Conservation (phyloP, 1,139 yeast genomes). For the Geotrichum cucujoidarum region DNA sequence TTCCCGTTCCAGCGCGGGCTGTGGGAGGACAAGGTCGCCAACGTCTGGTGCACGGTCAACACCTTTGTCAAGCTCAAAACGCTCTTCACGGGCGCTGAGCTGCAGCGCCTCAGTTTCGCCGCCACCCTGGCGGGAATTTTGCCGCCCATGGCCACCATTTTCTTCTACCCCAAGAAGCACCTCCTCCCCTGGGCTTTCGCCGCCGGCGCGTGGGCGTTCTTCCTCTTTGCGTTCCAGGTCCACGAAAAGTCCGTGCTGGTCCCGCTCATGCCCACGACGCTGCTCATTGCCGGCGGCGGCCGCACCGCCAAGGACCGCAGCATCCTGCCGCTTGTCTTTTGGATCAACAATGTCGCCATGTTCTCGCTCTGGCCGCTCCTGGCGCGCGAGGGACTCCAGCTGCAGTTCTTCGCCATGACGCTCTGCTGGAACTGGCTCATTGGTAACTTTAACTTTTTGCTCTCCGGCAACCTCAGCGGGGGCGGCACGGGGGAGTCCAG, state of each 20-base stretch:
- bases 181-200: conserved; percentile 69
- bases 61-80: conserved; percentile 64
- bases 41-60: conserved; percentile 92
- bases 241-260: conserved; percentile 88
- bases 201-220: conserved; percentile 83
- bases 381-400: conserved; percentile 61
- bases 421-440: conserved; percentile 79
- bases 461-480: background rate
- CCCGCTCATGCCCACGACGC: conserved; percentile 79
- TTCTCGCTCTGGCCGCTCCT: conserved; percentile 88
- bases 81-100: conserved; percentile 50
- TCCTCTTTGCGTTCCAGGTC: conserved; percentile 86
- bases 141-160: conserved; percentile 60
- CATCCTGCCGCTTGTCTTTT: conserved; percentile 49
- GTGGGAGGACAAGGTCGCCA: conserved; percentile 97
- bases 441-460: conserved; percentile 30
- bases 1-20: conserved; percentile 92
- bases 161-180: conserved; percentile 46
- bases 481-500: conserved; percentile 4
- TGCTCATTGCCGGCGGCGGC: conserved; percentile 55
- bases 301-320: conserved; percentile 38
- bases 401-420: conserved; percentile 65
- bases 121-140: conserved; percentile 61
- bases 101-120: conserved; percentile 58
- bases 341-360: conserved; percentile 81